Evolutionary conservation across 1,139 yeast genomes (phyloP).

Genomic region (Lodderomyces beijingensis): DNA sequence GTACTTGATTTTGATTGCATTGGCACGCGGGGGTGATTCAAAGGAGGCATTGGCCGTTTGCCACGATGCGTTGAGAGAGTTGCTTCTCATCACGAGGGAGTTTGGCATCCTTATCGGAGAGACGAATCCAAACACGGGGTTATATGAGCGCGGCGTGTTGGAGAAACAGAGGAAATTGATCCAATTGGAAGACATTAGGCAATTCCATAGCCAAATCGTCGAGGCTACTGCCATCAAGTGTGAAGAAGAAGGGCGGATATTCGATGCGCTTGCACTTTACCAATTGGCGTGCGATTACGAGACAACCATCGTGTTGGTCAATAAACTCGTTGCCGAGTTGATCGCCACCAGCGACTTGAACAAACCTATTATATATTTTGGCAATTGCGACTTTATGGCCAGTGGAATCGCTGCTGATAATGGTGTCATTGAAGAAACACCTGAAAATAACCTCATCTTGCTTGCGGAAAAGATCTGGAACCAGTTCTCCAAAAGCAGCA

Average conservation of each 20-base stretch:
- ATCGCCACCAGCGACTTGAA: slow-evolving; percentile 71
- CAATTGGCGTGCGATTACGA: slow-evolving; percentile 88
- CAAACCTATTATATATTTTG: slow-evolving; percentile 46
- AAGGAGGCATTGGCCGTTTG: slow-evolving; percentile 52
- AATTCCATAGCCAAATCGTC: slow-evolving; percentile 53
- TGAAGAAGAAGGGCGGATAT: slow-evolving; percentile 85
- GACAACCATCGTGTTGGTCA: slow-evolving; percentile 74
- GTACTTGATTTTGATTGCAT: slow-evolving; percentile 69
- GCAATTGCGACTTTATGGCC: slow-evolving; percentile 28
- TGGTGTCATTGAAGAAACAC: slow-evolving; percentile 22
- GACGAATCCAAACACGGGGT: slow-evolving; percentile 63
- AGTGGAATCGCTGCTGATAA: slow-evolving; percentile 14
- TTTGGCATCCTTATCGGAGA: slow-evolving; percentile 79
- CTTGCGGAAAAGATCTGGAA: slow-evolving; percentile 56
- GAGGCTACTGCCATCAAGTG: slow-evolving; percentile 85
- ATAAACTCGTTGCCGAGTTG: slow-evolving; percentile 74
- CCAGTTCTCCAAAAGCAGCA: slow-evolving; percentile 49
- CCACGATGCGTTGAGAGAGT: slow-evolving; percentile 78
- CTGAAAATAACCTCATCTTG: slow-evolving; percentile 47
- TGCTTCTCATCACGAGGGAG: slow-evolving; percentile 82
- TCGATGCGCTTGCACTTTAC: slow-evolving; percentile 81
- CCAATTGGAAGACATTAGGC: slow-evolving; percentile 51
- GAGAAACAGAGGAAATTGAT: slow-evolving; percentile 75
- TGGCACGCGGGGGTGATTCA: slow-evolving; percentile 28
- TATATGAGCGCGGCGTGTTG: slow-evolving; percentile 77